Evolutionary conservation across 176 grass and related monocot species (phyloP).

Genomic region (Canna indica): DNA sequence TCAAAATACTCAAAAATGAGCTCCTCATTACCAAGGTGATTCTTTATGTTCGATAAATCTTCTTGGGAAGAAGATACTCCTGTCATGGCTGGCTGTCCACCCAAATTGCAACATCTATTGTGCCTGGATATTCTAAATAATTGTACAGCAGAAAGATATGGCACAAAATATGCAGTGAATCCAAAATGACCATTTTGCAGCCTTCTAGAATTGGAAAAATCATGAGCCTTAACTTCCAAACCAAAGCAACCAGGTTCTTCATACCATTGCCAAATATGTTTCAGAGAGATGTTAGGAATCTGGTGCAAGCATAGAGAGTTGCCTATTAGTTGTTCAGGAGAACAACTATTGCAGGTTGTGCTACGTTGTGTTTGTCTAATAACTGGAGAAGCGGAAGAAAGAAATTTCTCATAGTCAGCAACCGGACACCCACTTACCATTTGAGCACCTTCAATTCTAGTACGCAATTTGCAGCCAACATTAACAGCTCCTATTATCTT

Average conservation of each 20-base stretch:
- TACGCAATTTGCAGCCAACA: conserved; percentile 26
- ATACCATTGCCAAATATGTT: conserved; percentile 57
- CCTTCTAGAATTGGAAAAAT: conserved; percentile 24
- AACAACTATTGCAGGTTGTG: conserved; percentile 22
- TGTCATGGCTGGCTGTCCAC: not conserved
- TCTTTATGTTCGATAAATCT: conserved; percentile 5
- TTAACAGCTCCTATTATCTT: conserved; percentile 48
- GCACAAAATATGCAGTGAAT: conserved; percentile 63
- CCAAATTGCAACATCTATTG: conserved; percentile 15
- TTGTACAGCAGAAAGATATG: conserved; percentile 67
- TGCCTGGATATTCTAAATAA: conserved; percentile 46
- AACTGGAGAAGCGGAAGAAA: conserved; percentile 55
- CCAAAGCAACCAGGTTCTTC: conserved; percentile 79
- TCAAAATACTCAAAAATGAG: conserved; percentile 86
- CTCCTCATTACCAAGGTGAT: conserved; percentile 15
- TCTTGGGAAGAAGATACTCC: conserved; percentile 22
- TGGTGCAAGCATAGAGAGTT: conserved; percentile 27
- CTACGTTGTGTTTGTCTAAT: conserved; percentile 16
- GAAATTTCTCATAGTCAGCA: conserved; percentile 58
- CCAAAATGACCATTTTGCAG: conserved; percentile 22
- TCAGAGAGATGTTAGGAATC: conserved; percentile 32
- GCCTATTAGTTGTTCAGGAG: conserved; percentile 21
- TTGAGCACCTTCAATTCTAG: conserved; percentile 24
- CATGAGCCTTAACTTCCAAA: conserved; percentile 47
- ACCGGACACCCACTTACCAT: conserved; percentile 27